Percentiles rank a stretch among this genome's conserved stretches.
These are phyloP conservation scores for Lichtheimia hyalospora DNA, from an alignment of 371 early-diverging fungal species.

Conservation along the genomic window DNA sequence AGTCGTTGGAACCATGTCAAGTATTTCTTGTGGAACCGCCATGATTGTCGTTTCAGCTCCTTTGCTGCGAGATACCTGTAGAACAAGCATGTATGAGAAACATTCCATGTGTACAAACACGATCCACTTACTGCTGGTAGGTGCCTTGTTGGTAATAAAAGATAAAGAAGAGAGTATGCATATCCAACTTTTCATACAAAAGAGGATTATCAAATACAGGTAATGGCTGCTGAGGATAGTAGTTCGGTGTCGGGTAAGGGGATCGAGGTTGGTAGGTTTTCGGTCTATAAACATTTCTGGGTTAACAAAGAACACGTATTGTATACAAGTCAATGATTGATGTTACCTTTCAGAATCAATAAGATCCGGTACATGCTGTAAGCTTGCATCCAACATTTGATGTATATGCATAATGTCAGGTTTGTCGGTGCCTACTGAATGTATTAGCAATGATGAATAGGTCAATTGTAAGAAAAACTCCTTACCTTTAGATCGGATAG, in stretches of 20 bases:
- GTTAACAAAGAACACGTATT: too few species aligned
- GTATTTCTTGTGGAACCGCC: slow-evolving; percentile 99
- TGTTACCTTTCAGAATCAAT: slow-evolving; percentile 73
- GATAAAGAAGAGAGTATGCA: slow-evolving; percentile 97
- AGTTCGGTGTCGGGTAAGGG: slow-evolving; percentile 81
- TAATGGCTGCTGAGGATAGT: slow-evolving; percentile 89
- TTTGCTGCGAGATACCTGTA: slow-evolving; percentile 90
- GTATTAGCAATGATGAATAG: background rate
- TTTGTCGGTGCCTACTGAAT: slow-evolving; percentile 18
- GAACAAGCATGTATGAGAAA: background rate
- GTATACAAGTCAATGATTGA: background rate
- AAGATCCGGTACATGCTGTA: slow-evolving; percentile 74
- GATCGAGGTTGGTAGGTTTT: slow-evolving; percentile 74
- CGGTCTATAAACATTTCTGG: slow-evolving; percentile 34
- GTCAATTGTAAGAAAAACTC: background rate
- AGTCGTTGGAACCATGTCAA: slow-evolving; percentile 99
- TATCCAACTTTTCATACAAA: slow-evolving; percentile 89
- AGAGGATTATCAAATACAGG: slow-evolving; percentile 79
- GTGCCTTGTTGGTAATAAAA: slow-evolving; percentile 98
- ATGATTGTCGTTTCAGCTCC: slow-evolving; percentile 95
- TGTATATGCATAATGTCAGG: slow-evolving; percentile 44
- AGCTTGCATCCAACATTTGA: slow-evolving; percentile 77
- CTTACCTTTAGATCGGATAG: slow-evolving; percentile 65
- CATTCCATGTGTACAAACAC: background rate
- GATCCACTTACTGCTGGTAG: slow-evolving; percentile 82